phyloP scores from a whole-genome alignment of 495 filamentous ascomycete species.

The Hypoxylon perforatum region DNA sequence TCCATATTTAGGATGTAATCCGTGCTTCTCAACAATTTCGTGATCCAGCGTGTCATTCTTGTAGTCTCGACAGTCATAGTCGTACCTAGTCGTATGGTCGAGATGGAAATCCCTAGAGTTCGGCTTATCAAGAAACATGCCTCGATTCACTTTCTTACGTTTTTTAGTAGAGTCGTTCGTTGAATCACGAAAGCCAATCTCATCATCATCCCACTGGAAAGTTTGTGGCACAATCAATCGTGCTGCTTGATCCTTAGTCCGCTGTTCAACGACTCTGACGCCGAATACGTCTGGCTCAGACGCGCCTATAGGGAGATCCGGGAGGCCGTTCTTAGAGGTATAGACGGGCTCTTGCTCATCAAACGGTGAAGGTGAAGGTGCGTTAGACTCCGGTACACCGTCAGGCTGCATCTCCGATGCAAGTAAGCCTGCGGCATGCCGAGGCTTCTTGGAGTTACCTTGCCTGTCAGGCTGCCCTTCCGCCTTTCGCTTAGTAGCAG shows the following conservation, averaged over 20 bases:
- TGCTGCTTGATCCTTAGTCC: slow-evolving; percentile 50
- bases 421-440: slow-evolving; percentile 56
- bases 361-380: slow-evolving; percentile 47
- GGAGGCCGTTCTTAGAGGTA: slow-evolving; percentile 43
- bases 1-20: slow-evolving; percentile 56
- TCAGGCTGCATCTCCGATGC: slow-evolving; percentile 53
- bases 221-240: slow-evolving; percentile 55
- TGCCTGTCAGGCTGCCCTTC: slow-evolving; percentile 55
- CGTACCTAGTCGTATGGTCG: slow-evolving; percentile 54
- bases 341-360: slow-evolving; percentile 28
- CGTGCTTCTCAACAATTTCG: slow-evolving; percentile 53
- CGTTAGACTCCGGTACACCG: slow-evolving; percentile 51
- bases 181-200: slow-evolving; percentile 64
- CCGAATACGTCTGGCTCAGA: slow-evolving; percentile 54
- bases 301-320: slow-evolving; percentile 52
- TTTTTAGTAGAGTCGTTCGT: slow-evolving; percentile 56
- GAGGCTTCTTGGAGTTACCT: slow-evolving; percentile 51
- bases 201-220: slow-evolving; percentile 52
- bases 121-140: slow-evolving; percentile 53
- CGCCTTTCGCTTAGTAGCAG: slow-evolving; percentile 51
- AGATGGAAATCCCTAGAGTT: slow-evolving; percentile 55
- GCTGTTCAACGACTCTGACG: slow-evolving; percentile 51
- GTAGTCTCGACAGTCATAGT: slow-evolving; percentile 55
- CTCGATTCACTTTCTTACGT: slow-evolving; percentile 51
- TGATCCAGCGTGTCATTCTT: slow-evolving; percentile 54